phyloP scores from a whole-genome alignment of 768 basidiomycete genomes.

The Pulveroboletus sp. region DNA sequence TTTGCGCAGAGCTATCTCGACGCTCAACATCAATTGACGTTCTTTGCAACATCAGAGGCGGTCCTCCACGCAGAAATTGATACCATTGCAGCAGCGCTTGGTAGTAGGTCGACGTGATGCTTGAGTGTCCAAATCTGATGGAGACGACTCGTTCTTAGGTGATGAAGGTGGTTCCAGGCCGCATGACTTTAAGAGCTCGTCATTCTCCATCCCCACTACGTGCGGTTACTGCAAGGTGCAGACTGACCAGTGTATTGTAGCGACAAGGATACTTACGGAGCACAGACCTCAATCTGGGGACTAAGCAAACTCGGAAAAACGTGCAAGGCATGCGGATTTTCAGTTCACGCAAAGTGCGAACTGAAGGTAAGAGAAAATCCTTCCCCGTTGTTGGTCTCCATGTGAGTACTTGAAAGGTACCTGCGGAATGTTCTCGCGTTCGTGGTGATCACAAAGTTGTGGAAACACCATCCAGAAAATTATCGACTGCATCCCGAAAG shows the following conservation, averaged over 20 bases:
- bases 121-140: constrained; percentile 1
- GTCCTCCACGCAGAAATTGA: constrained; percentile 64
- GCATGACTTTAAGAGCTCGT: constrained; percentile 79
- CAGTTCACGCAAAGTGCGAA: constrained; percentile 83
- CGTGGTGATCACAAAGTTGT: constrained; percentile 24
- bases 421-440: constrained; percentile 56
- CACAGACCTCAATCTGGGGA: constrained; percentile 80
- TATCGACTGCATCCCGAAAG: constrained; percentile 33
- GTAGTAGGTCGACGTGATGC: constrained; percentile 41
- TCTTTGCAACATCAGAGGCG: constrained; percentile 50
- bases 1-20: constrained; percentile 56
- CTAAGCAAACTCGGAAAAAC: constrained; percentile 84
- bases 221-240: constrained; percentile 79
- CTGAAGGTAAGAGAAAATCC: constrained; percentile 52
- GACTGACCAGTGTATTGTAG: not conserved
- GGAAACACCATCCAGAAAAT: constrained; percentile 28
- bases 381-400: constrained; percentile 1
- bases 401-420: constrained; percentile 44
- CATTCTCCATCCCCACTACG: constrained; percentile 80
- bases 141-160: constrained; percentile 37
- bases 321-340: constrained; percentile 70
- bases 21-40: constrained; percentile 52
- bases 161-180: constrained; percentile 69
- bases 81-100: constrained; percentile 54
- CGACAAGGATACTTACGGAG: constrained; percentile 4